phyloP scores from a whole-genome alignment of 2,329 filamentous ascomycete genomes.

The Orbilia blumenaviensis region DNA sequence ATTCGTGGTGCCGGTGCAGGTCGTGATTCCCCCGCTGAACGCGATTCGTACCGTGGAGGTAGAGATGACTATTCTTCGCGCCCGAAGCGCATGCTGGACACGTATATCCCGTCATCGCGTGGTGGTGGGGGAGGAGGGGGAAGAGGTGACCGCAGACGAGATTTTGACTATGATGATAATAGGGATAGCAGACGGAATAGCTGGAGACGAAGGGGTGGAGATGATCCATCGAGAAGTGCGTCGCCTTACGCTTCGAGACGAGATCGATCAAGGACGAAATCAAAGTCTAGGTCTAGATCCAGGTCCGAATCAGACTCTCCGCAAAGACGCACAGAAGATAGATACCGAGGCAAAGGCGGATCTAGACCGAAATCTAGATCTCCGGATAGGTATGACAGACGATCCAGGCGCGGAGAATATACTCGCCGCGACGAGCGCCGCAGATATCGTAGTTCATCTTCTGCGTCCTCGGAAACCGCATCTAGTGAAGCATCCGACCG shows the following conservation, averaged over 20 bases:
- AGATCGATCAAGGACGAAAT: slow-evolving; percentile 28
- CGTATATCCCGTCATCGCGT: slow-evolving; percentile 60
- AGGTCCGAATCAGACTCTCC: slow-evolving; percentile 57
- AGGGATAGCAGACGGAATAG: slow-evolving; percentile 52
- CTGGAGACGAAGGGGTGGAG: slow-evolving; percentile 59
- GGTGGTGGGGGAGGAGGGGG: slow-evolving; percentile 38
- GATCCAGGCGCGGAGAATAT: slow-evolving; percentile 27
- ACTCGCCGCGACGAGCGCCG: slow-evolving; percentile 41
- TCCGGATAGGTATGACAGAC: slow-evolving; percentile 40
- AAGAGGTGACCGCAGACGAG: slow-evolving; percentile 55
- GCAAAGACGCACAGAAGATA: slow-evolving; percentile 59
- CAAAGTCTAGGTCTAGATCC: slow-evolving; percentile 59
- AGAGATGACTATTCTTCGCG: slow-evolving; percentile 59
- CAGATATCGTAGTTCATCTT: slow-evolving; percentile 35
- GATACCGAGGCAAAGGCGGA: slow-evolving; percentile 56
- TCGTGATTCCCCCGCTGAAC: slow-evolving; percentile 59
- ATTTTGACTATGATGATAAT: slow-evolving; percentile 59
- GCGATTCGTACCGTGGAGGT: slow-evolving; percentile 61
- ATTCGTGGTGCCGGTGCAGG: slow-evolving; percentile 61
- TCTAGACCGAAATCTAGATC: slow-evolving; percentile 56
- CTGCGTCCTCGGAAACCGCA: slow-evolving; percentile 55
- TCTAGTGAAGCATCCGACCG: slow-evolving; percentile 54
- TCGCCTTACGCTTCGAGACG: slow-evolving; percentile 32
- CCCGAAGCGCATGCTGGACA: slow-evolving; percentile 58
- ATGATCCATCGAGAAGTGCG: slow-evolving; percentile 58